Conservation (phyloP, 345 rosid genomes). For the Citrus maxima region DNA sequence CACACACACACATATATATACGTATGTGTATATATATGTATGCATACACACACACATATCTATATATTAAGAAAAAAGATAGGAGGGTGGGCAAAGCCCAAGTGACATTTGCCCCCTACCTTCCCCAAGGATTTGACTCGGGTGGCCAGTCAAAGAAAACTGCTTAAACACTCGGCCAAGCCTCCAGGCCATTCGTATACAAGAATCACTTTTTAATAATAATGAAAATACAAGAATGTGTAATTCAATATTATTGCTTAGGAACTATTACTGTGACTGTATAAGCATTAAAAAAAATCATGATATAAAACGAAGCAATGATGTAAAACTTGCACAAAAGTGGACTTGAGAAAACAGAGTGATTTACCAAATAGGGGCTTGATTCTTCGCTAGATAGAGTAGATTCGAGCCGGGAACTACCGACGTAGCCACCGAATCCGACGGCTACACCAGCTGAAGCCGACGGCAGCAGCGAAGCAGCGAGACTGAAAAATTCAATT, state of each 20-base stretch:
- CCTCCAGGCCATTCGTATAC: not conserved
- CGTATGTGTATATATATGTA: too few relatives aligned
- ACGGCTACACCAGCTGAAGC: slow-evolving; percentile 49
- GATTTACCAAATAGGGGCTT: slow-evolving; percentile 35
- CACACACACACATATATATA: too few relatives aligned
- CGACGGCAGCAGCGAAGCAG: slow-evolving; percentile 73
- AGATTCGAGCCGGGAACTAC: slow-evolving; percentile 71
- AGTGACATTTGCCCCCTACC: too few relatives aligned
- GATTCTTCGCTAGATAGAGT: slow-evolving; percentile 49
- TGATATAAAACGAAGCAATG: too few relatives aligned
- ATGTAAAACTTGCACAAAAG: too few relatives aligned
- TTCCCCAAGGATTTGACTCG: too few relatives aligned
- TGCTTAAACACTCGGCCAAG: too few relatives aligned
- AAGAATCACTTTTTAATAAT: not conserved
- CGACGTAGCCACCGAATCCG: slow-evolving; percentile 91
- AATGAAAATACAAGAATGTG: not conserved
- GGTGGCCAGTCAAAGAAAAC: too few relatives aligned
- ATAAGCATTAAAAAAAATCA: too few relatives aligned
- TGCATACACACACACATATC: too few relatives aligned
- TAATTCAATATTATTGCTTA: not conserved
- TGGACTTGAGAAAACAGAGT: not conserved
- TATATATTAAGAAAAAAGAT: too few relatives aligned
- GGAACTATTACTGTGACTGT: not conserved
- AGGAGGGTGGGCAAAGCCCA: too few relatives aligned
- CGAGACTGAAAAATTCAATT: slow-evolving; percentile 41